Conservation (phyloP, 83 land plant species). For the Diphasiastrum complanatum region DNA sequence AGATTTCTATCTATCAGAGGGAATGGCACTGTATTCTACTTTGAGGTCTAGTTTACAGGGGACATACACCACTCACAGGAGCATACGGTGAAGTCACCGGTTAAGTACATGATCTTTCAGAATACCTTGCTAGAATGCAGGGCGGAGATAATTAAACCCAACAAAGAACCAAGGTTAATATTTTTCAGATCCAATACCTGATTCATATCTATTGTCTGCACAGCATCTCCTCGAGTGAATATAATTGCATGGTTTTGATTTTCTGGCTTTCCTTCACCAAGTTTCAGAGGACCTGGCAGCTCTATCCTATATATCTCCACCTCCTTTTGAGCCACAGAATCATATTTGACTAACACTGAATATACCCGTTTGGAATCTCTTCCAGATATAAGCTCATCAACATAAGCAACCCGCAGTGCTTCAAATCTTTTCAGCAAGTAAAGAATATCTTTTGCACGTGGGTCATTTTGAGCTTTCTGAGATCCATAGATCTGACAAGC, state of each 20-base stretch:
- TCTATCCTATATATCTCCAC: constrained; percentile 71
- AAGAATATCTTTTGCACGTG: constrained; percentile 62
- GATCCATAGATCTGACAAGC: constrained; percentile 86
- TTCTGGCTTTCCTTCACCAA: constrained; percentile 98
- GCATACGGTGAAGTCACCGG: too few relatives aligned
- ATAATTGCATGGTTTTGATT: constrained; percentile 93
- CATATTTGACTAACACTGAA: constrained; percentile 84
- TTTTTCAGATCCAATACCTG: too few relatives aligned
- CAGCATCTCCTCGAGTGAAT: constrained; percentile 91
- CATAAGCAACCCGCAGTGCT: constrained; percentile 83
- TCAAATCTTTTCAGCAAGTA: constrained; percentile 64
- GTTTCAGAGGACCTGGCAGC: constrained; percentile 81
- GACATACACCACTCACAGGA: too few relatives aligned
- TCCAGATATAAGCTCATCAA: constrained; percentile 46
- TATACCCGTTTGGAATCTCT: constrained; percentile 39
- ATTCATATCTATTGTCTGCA: constrained; percentile 98
- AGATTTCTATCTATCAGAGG: too few relatives aligned
- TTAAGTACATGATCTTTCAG: too few relatives aligned
- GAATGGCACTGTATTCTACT: too few relatives aligned
- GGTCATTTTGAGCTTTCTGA: constrained; percentile 60
- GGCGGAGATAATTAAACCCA: background rate
- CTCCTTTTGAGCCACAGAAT: constrained; percentile 48
- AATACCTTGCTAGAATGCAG: background rate
- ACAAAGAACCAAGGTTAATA: background rate
- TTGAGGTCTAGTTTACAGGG: too few relatives aligned